Percentiles rank a stretch among this genome's conserved stretches.
Conservation (phyloP, 164 flowering plant species). For the Kalanchoe fedtschenkoi region DNA sequence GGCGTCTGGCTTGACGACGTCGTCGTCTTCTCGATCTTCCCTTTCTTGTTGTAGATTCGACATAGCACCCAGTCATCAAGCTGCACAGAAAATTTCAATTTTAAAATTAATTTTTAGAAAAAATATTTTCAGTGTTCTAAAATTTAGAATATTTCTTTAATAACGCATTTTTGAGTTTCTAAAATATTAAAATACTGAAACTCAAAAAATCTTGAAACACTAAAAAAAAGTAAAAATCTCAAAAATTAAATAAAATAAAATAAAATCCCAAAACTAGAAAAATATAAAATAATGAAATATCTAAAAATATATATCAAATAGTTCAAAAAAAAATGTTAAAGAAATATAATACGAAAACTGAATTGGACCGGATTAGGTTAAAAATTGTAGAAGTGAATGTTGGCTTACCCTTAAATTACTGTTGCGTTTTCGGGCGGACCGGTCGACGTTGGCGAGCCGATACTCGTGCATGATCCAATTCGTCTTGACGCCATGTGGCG, state of each 20-base stretch:
- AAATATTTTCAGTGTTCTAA: no score
- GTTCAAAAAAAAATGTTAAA: no score
- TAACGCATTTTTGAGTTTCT: no score
- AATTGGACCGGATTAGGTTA: background rate
- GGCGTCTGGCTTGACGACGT: conserved; percentile 9
- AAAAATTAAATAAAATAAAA: background rate
- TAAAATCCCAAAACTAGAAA: background rate
- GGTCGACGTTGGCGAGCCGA: conserved; percentile 50
- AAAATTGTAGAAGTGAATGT: no score
- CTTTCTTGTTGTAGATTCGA: conserved; percentile 78
- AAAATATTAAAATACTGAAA: no score
- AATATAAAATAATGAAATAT: background rate
- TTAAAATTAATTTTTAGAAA: background rate
- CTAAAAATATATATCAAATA: no score
- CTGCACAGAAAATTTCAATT: conserved; percentile 24
- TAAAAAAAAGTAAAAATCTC: no score
- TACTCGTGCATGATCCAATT: conserved; percentile 81
- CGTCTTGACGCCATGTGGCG: conserved; percentile 50
- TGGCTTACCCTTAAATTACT: conserved; percentile 39
- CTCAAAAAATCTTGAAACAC: no score
- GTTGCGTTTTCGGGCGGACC: conserved; percentile 41
- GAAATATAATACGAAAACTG: background rate
- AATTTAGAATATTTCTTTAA: no score
- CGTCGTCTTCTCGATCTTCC: conserved; percentile 30
- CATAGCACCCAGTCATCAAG: conserved; percentile 90